A percentile compares a stretch with the other conserved stretches of the same genome.
These are phyloP conservation scores for Mrakia gelida DNA, from an alignment of 768 basidiomycete genomes.

Conservation along the genomic window DNA sequence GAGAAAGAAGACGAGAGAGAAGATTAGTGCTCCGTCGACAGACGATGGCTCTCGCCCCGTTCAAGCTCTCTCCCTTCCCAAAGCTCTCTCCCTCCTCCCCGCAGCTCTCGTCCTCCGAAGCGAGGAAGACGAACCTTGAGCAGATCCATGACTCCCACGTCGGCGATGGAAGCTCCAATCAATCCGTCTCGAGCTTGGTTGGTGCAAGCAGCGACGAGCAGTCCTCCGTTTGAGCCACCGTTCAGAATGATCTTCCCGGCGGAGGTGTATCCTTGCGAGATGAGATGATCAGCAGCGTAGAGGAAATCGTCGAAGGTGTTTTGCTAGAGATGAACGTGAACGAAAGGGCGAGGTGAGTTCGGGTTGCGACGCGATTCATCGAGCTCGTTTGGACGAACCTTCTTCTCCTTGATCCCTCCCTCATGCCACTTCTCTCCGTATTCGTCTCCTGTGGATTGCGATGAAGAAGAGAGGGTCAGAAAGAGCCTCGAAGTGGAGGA, in stretches of 20 bases:
- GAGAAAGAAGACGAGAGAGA: neutral
- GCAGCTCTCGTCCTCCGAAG: neutral
- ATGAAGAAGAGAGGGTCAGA: too few species aligned
- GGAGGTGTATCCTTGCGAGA: slow-evolving; percentile 56
- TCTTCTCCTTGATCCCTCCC: slow-evolving; percentile 64
- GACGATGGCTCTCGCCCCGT: too few species aligned
- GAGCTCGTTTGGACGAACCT: slow-evolving; percentile 38
- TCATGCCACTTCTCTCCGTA: slow-evolving; percentile 75
- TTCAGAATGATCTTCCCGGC: slow-evolving; percentile 25
- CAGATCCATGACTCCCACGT: slow-evolving; percentile 76
- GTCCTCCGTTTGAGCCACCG: slow-evolving; percentile 45
- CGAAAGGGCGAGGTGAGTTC: neutral
- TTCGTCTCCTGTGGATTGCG: too few species aligned
- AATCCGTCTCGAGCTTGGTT: slow-evolving; percentile 71
- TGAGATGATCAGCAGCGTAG: slow-evolving; percentile 67
- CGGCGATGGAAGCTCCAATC: slow-evolving; percentile 72
- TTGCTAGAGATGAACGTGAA: slow-evolving; percentile 46
- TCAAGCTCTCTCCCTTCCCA: too few species aligned
- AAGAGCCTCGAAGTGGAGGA: too few species aligned
- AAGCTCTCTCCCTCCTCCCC: too few species aligned
- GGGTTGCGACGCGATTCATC: neutral
- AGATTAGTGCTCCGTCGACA: too few species aligned
- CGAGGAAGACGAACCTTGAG: slow-evolving; percentile 55
- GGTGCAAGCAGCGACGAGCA: slow-evolving; percentile 77
- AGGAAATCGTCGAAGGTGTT: slow-evolving; percentile 82